Evolutionary conservation across 176 grass and related monocot species (phyloP).

Genomic region (Neostapfia colusana): DNA sequence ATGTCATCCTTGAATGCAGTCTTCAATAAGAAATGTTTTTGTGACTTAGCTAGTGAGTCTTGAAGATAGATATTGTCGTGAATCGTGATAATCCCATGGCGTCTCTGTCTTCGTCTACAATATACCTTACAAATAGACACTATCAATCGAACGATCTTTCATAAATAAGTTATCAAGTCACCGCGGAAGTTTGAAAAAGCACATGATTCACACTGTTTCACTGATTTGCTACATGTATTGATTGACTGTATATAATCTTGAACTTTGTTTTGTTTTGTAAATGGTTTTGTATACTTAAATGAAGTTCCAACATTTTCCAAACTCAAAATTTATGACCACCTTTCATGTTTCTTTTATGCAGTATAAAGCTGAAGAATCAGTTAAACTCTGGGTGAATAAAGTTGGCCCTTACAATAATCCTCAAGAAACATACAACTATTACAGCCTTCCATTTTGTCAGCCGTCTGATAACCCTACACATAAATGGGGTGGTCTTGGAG

Average conservation of each 20-base stretch:
- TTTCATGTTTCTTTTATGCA: conserved; percentile 48
- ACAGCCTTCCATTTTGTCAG: conserved; percentile 94
- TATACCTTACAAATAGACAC: conserved; percentile 1
- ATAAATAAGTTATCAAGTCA: neutral
- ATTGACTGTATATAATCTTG: neutral
- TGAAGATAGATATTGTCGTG: neutral
- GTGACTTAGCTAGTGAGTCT: neutral
- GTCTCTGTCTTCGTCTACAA: neutral
- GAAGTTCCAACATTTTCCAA: neutral
- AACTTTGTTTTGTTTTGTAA: neutral
- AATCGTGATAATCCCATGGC: neutral
- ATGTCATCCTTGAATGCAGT: neutral
- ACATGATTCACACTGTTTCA: neutral
- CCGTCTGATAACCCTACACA: conserved; percentile 68
- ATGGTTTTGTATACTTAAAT: conserved; percentile 16
- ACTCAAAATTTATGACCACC: neutral
- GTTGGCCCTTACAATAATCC: conserved; percentile 99
- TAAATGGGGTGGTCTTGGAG: conserved; percentile 97
- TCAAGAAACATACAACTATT: conserved; percentile 98
- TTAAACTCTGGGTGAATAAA: conserved; percentile 98
- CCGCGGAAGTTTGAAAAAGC: neutral
- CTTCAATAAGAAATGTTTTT: neutral
- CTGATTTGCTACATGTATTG: neutral
- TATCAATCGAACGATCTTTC: neutral
- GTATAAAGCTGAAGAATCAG: conserved; percentile 71